Evolutionary conservation across 2,329 filamentous ascomycete genomes (phyloP), one percentile per base, ranked within the genome.

Genomic region (Cadophora sp.): DNA sequence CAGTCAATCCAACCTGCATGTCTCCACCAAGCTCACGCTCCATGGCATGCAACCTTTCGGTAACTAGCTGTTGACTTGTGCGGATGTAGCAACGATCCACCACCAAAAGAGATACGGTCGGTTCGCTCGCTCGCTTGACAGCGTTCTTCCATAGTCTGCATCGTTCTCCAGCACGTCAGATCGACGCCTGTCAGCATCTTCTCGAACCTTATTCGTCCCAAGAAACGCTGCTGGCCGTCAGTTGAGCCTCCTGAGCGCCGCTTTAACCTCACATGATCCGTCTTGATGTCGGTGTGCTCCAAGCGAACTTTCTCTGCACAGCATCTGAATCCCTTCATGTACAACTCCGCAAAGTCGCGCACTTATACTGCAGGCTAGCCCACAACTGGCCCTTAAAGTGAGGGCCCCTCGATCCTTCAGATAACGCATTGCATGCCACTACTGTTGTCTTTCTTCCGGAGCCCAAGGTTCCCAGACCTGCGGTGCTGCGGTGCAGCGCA

Each of bases 221-320:
- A 59, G 56, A 59, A 59, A 59, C 24, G 45, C 11, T 27, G 20
- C 22, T 59, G 14, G n/a, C 22, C 24, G 22, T 43, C 56, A 45
- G 20, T 51, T 64, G 55, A 60, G 55, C 45, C 63, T 65, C 63
- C 45, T 60, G 45, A 33, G 39, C n/a, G 63, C 63, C 47, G 63
- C 63, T 65, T 65, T 65, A 65, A 51, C 24, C 45, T 59, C 62
- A 64, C 62, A 64, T 59, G 62, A 64, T 59, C 53, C 36, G 41
- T 30, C 62, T 59, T 16, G 2, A 50, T 41, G 24, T 45, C 36
- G 39, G 50, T 48, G 47, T 47, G 53, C 53, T 24, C 16, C 62
- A 51, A 59, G 45, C 51, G 53, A 64, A 39, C 16, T 30, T 56
- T 60, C 53, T n/a, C 18, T 41, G 47, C 24, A 56, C 51, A 58